Base-by-base conservation (phyloP, 2,329 filamentous ascomycete species). In the Diaporthe australafricana region DNA sequence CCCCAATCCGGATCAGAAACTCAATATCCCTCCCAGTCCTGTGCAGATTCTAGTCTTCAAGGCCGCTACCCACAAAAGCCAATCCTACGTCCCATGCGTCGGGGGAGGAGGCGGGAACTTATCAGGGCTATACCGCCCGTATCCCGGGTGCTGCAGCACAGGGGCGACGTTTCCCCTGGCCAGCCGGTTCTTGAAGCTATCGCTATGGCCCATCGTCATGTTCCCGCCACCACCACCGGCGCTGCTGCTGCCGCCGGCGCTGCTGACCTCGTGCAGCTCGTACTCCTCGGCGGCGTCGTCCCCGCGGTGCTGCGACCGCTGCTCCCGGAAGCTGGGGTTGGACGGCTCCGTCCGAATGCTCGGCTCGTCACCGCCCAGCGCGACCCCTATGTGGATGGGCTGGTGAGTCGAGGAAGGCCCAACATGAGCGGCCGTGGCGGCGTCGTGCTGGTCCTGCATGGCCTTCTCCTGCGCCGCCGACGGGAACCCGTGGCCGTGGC, bases 211-310 rank as follows among this genome's bases (percentile, higher is more conserved):
- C 3, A 65, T 38, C 60, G 25, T 65, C 45, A 38, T n/a, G 32
- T 35, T 35, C 66, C 7, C 32, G 56, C 32, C 72, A 47, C 12
- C 71, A 67, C 62, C 77, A 68, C 20, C 78, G 6, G 63, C 62
- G 17, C 74, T 68, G n/a, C 74, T 68, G n/a, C 70, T 69, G 12
- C 73, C 70, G 5, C 57, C 56, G 22, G 69, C 74, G 70, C 56
- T 56, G 40, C 85, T 80, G 0, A 87, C 85, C 69, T 85, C 81
- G 38, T 84, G 81, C 77, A 89, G 79, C 79, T 89, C 87, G 68
- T 87, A 89, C 5, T 81, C 80, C 72, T 87, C 85, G 11, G 77
- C 42, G 27, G 53, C 45, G 65, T 75, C 71, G 32, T 77, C 70
- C 70, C 75, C 32, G 32, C 32, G 76, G 40, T 76, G 76, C 17